These are phyloP conservation scores for Ustilago esculenta DNA, from an alignment of 1,284 basidiomycete genomes.

Conservation along the genomic window DNA sequence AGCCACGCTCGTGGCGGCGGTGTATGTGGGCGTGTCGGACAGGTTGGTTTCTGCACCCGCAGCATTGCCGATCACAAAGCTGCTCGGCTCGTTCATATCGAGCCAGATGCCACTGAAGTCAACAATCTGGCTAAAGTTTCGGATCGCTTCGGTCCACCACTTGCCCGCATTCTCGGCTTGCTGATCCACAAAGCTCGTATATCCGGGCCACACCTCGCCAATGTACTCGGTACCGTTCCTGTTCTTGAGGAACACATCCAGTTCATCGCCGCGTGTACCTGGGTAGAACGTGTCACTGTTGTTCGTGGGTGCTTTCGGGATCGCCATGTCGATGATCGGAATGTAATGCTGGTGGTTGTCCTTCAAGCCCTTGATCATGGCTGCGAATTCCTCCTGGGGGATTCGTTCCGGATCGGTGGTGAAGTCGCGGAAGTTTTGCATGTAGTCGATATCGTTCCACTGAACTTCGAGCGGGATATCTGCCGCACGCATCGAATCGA, in stretches of 20 bases:
- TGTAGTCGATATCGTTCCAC: conserved; percentile 81
- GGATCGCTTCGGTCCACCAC: conserved; percentile 52
- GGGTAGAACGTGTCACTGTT: conserved; percentile 58
- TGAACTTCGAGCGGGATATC: conserved; percentile 77
- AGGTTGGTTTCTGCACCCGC: conserved; percentile 69
- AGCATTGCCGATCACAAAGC: conserved; percentile 40
- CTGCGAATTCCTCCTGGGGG: conserved; percentile 73
- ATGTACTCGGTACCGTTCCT: conserved; percentile 72
- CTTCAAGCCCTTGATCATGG: conserved; percentile 75
- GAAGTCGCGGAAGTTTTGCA: conserved; percentile 75
- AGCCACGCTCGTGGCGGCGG: conserved; percentile 34
- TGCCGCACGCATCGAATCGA: conserved; percentile 38
- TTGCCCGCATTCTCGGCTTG: conserved; percentile 35
- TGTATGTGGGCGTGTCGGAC: conserved; percentile 61
- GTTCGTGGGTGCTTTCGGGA: conserved; percentile 68
- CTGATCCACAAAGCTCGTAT: conserved; percentile 42
- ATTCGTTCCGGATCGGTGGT: conserved; percentile 76
- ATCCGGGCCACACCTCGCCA: conserved; percentile 70
- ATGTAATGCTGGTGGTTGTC: conserved; percentile 66
- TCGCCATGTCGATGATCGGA: conserved; percentile 68
- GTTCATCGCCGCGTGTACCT: conserved; percentile 44
- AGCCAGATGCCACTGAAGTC: conserved; percentile 54
- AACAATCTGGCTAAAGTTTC: conserved; percentile 49
- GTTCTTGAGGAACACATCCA: conserved; percentile 57
- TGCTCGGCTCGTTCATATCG: conserved; percentile 57